Percentiles rank a stretch among this genome's conserved stretches.
phyloP scores from a whole-genome alignment of 2,329 filamentous ascomycete species.

The Cordyceps militaris region DNA sequence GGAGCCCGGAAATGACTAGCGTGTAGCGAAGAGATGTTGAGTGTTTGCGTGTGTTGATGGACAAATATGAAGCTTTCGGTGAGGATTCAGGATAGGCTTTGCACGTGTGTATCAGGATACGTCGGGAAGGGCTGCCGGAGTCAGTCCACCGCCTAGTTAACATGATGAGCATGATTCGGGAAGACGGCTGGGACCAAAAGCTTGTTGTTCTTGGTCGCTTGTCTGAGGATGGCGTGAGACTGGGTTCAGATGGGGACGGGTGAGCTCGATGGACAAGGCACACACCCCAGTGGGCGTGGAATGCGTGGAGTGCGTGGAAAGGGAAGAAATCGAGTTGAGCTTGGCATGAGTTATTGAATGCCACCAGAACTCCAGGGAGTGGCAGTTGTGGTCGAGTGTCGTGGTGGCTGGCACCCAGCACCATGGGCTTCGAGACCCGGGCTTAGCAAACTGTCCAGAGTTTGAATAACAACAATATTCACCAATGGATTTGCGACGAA shows the following conservation, averaged over 20 bases:
- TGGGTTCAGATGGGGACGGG: neutral
- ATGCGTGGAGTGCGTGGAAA: neutral
- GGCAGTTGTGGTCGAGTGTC: constrained; percentile 22
- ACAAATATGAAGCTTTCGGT: neutral
- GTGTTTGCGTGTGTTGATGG: neutral
- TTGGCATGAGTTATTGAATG: constrained; percentile 1
- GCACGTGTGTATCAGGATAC: constrained; percentile 1
- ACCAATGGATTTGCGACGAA: neutral
- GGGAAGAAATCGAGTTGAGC: neutral
- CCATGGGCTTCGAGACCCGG: too few relatives aligned
- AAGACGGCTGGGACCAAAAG: neutral
- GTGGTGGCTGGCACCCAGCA: neutral
- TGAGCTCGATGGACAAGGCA: too few relatives aligned
- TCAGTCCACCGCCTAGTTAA: neutral
- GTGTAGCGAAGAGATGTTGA: neutral
- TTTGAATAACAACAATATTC: neutral
- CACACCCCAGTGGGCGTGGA: neutral
- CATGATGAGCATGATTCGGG: neutral
- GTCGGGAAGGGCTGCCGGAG: neutral
- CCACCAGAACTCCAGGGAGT: constrained; percentile 26
- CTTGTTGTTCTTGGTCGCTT: neutral
- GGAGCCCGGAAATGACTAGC: constrained; percentile 5
- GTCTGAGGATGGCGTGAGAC: neutral
- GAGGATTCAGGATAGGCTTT: neutral
- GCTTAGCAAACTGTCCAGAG: neutral